Conservation (phyloP, 2,329 filamentous ascomycete species). For the Neonectria punicea region DNA sequence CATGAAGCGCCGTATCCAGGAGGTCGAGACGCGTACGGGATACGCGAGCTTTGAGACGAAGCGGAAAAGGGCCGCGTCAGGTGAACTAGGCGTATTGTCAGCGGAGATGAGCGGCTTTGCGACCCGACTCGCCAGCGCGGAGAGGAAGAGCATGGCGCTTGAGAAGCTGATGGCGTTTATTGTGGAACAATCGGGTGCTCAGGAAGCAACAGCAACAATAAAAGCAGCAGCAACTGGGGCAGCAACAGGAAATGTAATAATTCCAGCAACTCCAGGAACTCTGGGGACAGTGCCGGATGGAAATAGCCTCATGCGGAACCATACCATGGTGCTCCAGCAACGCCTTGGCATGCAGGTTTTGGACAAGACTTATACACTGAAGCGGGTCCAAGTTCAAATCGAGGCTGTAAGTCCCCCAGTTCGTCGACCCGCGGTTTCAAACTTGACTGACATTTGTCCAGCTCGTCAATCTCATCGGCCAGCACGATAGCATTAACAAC, state of each 20-base stretch:
- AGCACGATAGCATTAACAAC: conserved; percentile 50
- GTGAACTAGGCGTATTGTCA: conserved; percentile 46
- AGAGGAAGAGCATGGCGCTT: conserved; percentile 50
- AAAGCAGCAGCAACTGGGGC: neutral
- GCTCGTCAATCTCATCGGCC: conserved; percentile 52
- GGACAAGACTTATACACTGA: conserved; percentile 50
- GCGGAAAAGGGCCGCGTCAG: conserved; percentile 41
- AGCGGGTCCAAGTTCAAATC: conserved; percentile 53
- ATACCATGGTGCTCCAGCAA: conserved; percentile 45
- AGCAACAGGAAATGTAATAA: neutral
- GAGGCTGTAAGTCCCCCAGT: conserved; percentile 45
- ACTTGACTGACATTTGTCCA: conserved; percentile 30
- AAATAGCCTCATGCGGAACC: conserved; percentile 38
- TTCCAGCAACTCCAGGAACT: neutral
- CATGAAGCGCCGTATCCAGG: conserved; percentile 47
- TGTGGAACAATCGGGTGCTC: conserved; percentile 17
- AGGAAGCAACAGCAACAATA: neutral
- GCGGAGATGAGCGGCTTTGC: conserved; percentile 49
- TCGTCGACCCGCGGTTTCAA: neutral
- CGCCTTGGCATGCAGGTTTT: conserved; percentile 50
- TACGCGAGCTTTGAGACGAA: conserved; percentile 47
- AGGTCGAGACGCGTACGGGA: conserved; percentile 51
- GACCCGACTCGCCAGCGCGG: conserved; percentile 51
- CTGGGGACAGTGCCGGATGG: conserved; percentile 11
- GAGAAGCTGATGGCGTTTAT: conserved; percentile 50